Base-by-base conservation (phyloP, 228 moss, liverwort and hornwort species). In the Sphagnum fallax region DNA sequence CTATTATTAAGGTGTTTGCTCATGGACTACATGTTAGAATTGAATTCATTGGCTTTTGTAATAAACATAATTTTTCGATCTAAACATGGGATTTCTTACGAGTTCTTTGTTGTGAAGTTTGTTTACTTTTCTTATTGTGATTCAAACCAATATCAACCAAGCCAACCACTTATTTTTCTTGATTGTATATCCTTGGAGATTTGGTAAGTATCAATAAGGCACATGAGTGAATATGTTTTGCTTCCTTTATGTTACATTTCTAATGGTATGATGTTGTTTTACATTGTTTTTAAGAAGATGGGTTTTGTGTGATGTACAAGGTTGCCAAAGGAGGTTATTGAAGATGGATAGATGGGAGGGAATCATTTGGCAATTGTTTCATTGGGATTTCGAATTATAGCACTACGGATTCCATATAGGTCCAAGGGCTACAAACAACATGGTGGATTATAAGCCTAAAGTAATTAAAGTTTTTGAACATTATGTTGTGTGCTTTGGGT, bases 321-420 rank as follows among this genome's bases (percentile, higher is more conserved):
- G 67, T 48, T 69, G 49, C 61, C 69, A 55, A 78, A 75, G 65
- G 77, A 82, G 68, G 68, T 52, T 11, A 6, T 59, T 72, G 88
- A 72, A 52, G 69, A 77, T 75, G 87, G 78, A 76, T 75, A 83
- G 53, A 60, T 71, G 51, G 83, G 77, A 70, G 78, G 87, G 58
- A 78, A 83, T 68, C 87, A 96, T 79, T 75, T 96, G 61, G 86
- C 79, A 8, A 65, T 88, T 71, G 79, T 89, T 52, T 75, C 84
- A 65, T 77, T 78, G 4, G 86, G 58, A 70, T 76, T 65, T 14
- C 84, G 81, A 72, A 81, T 88, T 73, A 63, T 84, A 69, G 74
- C 83, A 74, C 62, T 78, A 58, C 76, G 78, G 71, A 77, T 90
- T 78, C 88, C 84, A 73, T 62, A 83, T 80, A 69, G 79, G 67